A percentile compares a stretch with the other conserved stretches of the same genome.
Evolutionary conservation across 352 stramenopile species (phyloP).

Genomic region (Globisporangium abappressorium): DNA sequence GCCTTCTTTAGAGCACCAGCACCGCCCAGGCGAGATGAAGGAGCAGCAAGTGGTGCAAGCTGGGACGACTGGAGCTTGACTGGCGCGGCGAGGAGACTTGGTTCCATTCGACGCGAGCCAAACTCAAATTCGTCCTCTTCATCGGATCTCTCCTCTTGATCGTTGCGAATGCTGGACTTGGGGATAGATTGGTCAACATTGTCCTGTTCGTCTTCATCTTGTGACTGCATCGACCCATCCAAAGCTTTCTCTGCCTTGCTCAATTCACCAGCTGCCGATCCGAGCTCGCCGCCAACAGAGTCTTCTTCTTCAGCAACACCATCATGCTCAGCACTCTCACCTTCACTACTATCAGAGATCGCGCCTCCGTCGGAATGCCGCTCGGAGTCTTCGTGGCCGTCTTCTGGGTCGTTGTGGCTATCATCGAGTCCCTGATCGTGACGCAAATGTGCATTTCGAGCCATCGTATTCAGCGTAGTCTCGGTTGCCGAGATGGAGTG

Average conservation of each 20-base stretch:
- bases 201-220: constrained; percentile 3
- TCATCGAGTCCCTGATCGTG: neutral
- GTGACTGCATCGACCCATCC: neutral
- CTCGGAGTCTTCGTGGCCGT: neutral
- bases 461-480: neutral
- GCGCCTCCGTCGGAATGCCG: neutral
- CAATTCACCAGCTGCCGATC: neutral
- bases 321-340: neutral
- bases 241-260: neutral
- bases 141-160: neutral
- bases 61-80: constrained; percentile 6
- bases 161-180: neutral
- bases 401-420: neutral
- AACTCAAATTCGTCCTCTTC: constrained; percentile 8
- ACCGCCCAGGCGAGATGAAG: neutral
- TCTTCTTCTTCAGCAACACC: neutral
- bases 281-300: neutral
- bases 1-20: constrained; percentile 13
- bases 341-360: neutral
- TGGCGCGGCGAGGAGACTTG: constrained; percentile 5
- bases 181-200: neutral
- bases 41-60: neutral
- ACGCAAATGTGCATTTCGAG: neutral
- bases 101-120: neutral
- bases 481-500: neutral